phyloP scores from a whole-genome alignment of 495 filamentous ascomycete genomes.

The Lentithecium fluviatile region DNA sequence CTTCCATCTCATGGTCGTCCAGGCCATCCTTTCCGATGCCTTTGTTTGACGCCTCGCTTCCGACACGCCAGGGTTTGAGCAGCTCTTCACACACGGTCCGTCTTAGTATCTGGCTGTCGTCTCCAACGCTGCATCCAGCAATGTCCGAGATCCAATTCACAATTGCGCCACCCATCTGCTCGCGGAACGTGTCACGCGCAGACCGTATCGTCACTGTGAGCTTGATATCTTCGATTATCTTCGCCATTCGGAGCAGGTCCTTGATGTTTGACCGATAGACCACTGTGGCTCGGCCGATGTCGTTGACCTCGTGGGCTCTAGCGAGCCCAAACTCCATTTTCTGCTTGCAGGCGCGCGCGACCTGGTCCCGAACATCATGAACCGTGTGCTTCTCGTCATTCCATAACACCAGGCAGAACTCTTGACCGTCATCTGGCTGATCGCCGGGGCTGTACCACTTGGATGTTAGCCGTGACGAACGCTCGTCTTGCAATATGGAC shows the following conservation, averaged over 20 bases:
- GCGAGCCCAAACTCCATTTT: slow-evolving; percentile 63
- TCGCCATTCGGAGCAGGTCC: slow-evolving; percentile 69
- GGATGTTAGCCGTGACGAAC: slow-evolving; percentile 68
- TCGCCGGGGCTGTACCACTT: slow-evolving; percentile 70
- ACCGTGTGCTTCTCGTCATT: slow-evolving; percentile 99
- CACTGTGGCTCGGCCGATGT: slow-evolving; percentile 79
- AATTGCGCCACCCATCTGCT: slow-evolving; percentile 98
- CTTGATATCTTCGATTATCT: slow-evolving; percentile 89
- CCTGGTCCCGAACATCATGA: slow-evolving; percentile 82
- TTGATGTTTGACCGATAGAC: slow-evolving; percentile 69
- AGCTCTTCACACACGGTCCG: slow-evolving; percentile 86
- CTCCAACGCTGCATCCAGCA: slow-evolving; percentile 79
- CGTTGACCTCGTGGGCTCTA: slow-evolving; percentile 84
- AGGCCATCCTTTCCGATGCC: slow-evolving; percentile 82
- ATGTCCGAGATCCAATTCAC: slow-evolving; percentile 96
- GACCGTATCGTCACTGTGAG: slow-evolving; percentile 94
- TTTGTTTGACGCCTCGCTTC: slow-evolving; percentile 80
- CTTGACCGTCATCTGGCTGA: slow-evolving; percentile 54
- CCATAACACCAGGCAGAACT: slow-evolving; percentile 90
- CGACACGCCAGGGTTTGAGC: slow-evolving; percentile 78
- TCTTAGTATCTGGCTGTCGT: slow-evolving; percentile 75
- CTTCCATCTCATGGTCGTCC: slow-evolving; percentile 73
- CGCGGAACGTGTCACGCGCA: slow-evolving; percentile 87
- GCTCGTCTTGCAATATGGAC: slow-evolving; percentile 77
- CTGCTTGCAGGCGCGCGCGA: slow-evolving; percentile 82